These are phyloP conservation scores for Citrus sinensis DNA, from an alignment of 345 rosid species.

Conservation along the genomic window DVS_A1.0 CM039169.1:30225001-30225500, in stretches of 20 bases:
- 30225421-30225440: neutral
- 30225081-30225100: constrained; percentile 33
- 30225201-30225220: neutral
- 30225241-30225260: constrained; percentile 10
- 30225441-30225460: neutral
- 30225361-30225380: neutral
- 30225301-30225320: neutral
- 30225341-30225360: neutral
- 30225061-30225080: constrained; percentile 17
- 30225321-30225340: constrained; percentile 1
- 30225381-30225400: too few species aligned
- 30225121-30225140: constrained; percentile 41
- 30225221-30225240: neutral
- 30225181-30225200: neutral
- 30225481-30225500: neutral
- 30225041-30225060: neutral
- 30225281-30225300: constrained; percentile 9
- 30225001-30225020: neutral
- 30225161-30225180: neutral
- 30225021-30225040: neutral
- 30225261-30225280: constrained; percentile 29
- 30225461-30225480: neutral
- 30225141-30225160: constrained; percentile 1
- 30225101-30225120: constrained; percentile 21
- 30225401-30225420: neutral